Evolutionary conservation across 306 rosid genomes (phyloP), one percentile per base, ranked within the genome.

Genomic region (Prunus fruticosa): DNA sequence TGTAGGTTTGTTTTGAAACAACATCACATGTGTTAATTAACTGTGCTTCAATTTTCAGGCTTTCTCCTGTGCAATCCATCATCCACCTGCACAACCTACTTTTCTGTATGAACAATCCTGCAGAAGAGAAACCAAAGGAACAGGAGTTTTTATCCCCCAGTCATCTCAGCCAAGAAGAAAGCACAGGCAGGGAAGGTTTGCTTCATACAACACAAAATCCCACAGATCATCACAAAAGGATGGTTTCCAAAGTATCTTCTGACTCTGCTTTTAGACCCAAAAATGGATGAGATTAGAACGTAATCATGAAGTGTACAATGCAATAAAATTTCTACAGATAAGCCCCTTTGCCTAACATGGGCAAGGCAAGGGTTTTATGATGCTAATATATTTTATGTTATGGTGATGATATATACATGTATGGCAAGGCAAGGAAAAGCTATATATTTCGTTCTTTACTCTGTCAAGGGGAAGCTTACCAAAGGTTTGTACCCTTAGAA

Each of bases 121-220:
- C 81, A 79, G 57, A 72, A 85, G 86, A 78, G 90, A 82, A 45
- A 87, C 93, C 91, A 93, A 93, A 81, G 97, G 98, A 19, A 93
- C 98, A 2, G 96, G 98, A 0, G 97, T 93, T 68, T 93, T 93
- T 66, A 93, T 93, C 73, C 98, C 96, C 0, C 90, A 89, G 47
- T 86, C 85, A 20, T 72, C 87, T 28, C 89, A 73, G 71, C 87
- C 93, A 11, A 88, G 92, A 69, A 88, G 87, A 72, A 91, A 79
- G 83, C 77, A 27, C 13, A 86, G 91, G 70, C 89, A 82, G 72
- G 90, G 86, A 75, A 87, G 85, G 74, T 68, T 83, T n/a, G 46
- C 52, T 13, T 83, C 91, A 34, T 51, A 82, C 72, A 71, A 67
- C 71, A 18, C 92, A 64, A 95, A 89, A 78, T 67, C 83, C 51